Percentiles rank a stretch among this genome's conserved stretches.
These are phyloP conservation scores for Periconia sp. DNA, from an alignment of 2,329 filamentous ascomycete species.

Conservation along the genomic window DNA sequence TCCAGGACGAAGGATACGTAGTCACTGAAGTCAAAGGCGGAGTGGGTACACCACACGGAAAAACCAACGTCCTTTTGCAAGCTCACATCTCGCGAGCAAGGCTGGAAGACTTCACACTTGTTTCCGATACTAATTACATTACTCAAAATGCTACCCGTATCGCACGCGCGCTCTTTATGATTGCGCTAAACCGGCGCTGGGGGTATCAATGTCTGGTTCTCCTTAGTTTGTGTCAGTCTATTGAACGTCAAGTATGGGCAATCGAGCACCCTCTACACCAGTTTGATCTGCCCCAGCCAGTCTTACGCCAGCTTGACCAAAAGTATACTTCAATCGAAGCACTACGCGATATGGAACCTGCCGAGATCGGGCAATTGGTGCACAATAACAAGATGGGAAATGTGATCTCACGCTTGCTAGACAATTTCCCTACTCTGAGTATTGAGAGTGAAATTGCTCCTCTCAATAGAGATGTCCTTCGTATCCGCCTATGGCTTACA, in stretches of 20 bases:
- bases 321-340: constrained; percentile 79
- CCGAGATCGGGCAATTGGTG: constrained; percentile 87
- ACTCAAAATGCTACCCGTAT: constrained; percentile 95
- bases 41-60: constrained; percentile 71
- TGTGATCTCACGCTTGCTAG: constrained; percentile 77
- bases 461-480: constrained; percentile 87
- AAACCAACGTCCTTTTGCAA: constrained; percentile 94
- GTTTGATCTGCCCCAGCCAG: constrained; percentile 83
- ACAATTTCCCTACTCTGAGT: constrained; percentile 88
- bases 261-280: constrained; percentile 94
- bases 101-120: constrained; percentile 89
- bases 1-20: constrained; percentile 66
- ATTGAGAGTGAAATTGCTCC: constrained; percentile 95
- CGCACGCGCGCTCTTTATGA: constrained; percentile 94
- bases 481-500: constrained; percentile 83
- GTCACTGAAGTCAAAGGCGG: constrained; percentile 77
- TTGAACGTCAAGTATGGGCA: constrained; percentile 94
- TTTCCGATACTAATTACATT: constrained; percentile 91
- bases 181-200: constrained; percentile 92
- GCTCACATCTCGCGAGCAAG: constrained; percentile 87
- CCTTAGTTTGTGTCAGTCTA: constrained; percentile 90
- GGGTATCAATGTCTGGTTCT: constrained; percentile 92
- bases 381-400: constrained; percentile 87
- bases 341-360: constrained; percentile 87
- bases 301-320: constrained; percentile 82